These are phyloP conservation scores for Hysterangium stoloniferum DNA, from an alignment of 768 basidiomycete genomes.

Conservation along the genomic window DNA sequence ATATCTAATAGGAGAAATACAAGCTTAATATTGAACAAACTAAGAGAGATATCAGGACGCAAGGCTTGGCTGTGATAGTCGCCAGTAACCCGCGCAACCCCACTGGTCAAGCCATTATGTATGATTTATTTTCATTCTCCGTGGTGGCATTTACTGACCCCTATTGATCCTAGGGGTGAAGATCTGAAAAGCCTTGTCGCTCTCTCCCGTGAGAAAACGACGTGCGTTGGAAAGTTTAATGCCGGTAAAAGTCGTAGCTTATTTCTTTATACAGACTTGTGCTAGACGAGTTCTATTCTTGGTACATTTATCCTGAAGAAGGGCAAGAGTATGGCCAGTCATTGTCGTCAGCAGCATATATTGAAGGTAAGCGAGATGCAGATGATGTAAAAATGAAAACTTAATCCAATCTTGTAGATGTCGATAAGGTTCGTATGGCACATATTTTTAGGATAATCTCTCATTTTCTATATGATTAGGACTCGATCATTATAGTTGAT, in stretches of 20 bases:
- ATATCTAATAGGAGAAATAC: slow-evolving; percentile 47
- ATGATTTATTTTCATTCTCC: slow-evolving; percentile 13
- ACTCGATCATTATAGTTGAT: slow-evolving; percentile 79
- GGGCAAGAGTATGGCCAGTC: slow-evolving; percentile 68
- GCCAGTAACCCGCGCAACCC: slow-evolving; percentile 96
- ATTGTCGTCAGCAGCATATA: slow-evolving; percentile 73
- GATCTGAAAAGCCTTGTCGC: slow-evolving; percentile 76
- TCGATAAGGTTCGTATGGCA: slow-evolving; percentile 39
- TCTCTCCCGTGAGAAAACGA: slow-evolving; percentile 69
- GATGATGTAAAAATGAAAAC: neutral
- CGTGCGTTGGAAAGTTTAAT: slow-evolving; percentile 22
- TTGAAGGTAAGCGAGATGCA: slow-evolving; percentile 37
- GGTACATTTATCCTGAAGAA: slow-evolving; percentile 87
- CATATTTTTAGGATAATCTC: neutral
- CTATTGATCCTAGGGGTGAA: slow-evolving; percentile 42
- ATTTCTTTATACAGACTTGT: neutral
- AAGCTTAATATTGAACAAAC: slow-evolving; percentile 73
- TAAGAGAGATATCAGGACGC: slow-evolving; percentile 74
- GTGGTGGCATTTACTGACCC: neutral
- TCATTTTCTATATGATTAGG: slow-evolving; percentile 30
- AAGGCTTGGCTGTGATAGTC: slow-evolving; percentile 78
- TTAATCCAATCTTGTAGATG: slow-evolving; percentile 36
- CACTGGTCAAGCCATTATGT: slow-evolving; percentile 84
- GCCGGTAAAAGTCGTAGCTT: neutral
- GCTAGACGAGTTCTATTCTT: slow-evolving; percentile 72